Evolutionary conservation across 257 asterid species (phyloP).

Genomic region (Cruciata laevipes): DNA sequence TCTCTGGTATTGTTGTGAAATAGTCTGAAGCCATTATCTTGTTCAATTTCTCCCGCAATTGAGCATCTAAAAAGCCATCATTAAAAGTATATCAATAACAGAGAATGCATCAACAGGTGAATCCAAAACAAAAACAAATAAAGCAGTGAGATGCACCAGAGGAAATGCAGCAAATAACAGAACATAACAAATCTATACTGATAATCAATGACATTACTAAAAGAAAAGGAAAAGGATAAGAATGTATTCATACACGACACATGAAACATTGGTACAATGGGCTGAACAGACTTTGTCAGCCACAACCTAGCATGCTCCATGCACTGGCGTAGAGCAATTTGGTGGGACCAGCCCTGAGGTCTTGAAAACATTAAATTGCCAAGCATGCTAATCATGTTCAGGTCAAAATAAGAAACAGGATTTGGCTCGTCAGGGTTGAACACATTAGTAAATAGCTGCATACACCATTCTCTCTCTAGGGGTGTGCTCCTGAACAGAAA

Average conservation of each 20-base stretch:
- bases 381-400: conserved; percentile 56
- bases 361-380: conserved; percentile 50
- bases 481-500: conserved; percentile 36
- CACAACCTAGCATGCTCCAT: conserved; percentile 69
- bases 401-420: conserved; percentile 46
- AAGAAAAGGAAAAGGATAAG: not conserved
- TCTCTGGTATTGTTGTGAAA: conserved; percentile 45
- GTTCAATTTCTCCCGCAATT: conserved; percentile 47
- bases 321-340: conserved; percentile 47
- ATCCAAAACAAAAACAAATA: not conserved
- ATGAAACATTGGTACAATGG: conserved; percentile 36
- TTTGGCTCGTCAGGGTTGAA: conserved; percentile 48
- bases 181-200: not conserved
- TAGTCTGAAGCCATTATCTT: conserved; percentile 72
- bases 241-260: conserved; percentile 50
- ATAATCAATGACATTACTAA: not conserved
- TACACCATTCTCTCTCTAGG: conserved; percentile 57
- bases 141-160: not conserved
- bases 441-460: conserved; percentile 57
- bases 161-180: not conserved
- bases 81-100: not conserved
- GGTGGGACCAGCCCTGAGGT: conserved; percentile 53
- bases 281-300: conserved; percentile 49
- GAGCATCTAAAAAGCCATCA: conserved; percentile 37
- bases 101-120: not conserved